Conservation (phyloP, 1,284 basidiomycete genomes). For the Paramarasmius palmivorus region DNA sequence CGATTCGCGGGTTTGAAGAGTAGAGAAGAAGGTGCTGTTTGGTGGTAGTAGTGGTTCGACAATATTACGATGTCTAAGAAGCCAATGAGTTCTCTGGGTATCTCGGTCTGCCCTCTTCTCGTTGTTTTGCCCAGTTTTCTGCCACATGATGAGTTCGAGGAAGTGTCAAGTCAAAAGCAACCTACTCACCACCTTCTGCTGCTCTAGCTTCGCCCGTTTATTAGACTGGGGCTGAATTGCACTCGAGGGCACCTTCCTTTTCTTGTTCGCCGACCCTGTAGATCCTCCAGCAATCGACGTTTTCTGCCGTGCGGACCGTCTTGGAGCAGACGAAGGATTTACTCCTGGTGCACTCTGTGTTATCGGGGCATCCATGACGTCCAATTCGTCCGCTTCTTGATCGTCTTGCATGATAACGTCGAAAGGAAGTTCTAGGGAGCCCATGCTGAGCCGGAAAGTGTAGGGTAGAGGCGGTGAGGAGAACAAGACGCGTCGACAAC, state of each 20-base stretch:
- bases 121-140: slow-evolving; percentile 37
- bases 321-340: background rate
- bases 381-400: background rate
- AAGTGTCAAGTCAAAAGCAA: background rate
- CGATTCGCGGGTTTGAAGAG: slow-evolving; percentile 30
- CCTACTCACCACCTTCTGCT: slow-evolving; percentile 38
- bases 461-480: too few species aligned
- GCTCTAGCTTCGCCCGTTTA: slow-evolving; percentile 36
- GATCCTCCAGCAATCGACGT: too few species aligned
- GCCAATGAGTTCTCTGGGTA: slow-evolving; percentile 37
- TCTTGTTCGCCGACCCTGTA: background rate
- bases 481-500: too few species aligned
- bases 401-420: too few species aligned
- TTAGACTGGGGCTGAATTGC: background rate
- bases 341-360: background rate
- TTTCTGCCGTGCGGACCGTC: background rate
- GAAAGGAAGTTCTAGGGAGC: too few species aligned
- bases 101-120: slow-evolving; percentile 35
- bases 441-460: too few species aligned
- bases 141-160: background rate
- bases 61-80: slow-evolving; percentile 36
- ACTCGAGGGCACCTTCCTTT: too few species aligned
- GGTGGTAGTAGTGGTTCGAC: too few species aligned
- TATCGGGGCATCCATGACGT: background rate
- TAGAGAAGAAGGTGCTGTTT: slow-evolving; percentile 37